These are phyloP conservation scores for Rhizopogon salebrosus DNA, from an alignment of 768 basidiomycete genomes.

Conservation along the genomic window DNA sequence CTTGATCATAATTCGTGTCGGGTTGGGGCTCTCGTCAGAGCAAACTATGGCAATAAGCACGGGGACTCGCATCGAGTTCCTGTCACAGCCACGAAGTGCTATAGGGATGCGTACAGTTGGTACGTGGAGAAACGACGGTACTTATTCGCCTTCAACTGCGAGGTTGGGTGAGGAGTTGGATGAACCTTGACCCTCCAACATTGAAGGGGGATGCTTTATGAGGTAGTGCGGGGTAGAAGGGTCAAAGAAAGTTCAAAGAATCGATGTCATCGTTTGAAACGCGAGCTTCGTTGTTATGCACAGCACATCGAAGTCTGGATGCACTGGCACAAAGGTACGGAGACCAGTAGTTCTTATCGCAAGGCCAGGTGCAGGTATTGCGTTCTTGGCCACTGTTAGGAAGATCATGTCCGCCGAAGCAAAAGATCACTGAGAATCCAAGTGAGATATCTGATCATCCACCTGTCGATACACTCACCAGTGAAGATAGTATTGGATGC, in stretches of 20 bases:
- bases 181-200: background rate
- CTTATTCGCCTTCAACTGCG: background rate
- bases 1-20: conserved; percentile 16
- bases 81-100: background rate
- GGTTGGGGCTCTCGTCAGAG: conserved; percentile 9
- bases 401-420: background rate
- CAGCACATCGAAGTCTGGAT: background rate
- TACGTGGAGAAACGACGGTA: background rate
- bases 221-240: no score
- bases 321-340: background rate
- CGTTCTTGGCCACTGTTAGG: no score
- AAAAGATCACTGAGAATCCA: background rate
- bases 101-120: background rate
- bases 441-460: background rate
- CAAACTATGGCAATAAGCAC: background rate
- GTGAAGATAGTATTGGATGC: background rate
- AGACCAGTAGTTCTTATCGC: background rate
- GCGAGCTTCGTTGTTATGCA: background rate
- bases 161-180: no score
- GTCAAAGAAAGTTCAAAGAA: no score
- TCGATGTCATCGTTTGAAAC: background rate
- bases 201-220: no score
- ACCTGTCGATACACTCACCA: background rate
- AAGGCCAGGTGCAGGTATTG: background rate
- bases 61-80: background rate